phyloP scores from a whole-genome alignment of 495 filamentous ascomycete genomes.

The Neurospora tetraspora region DNA sequence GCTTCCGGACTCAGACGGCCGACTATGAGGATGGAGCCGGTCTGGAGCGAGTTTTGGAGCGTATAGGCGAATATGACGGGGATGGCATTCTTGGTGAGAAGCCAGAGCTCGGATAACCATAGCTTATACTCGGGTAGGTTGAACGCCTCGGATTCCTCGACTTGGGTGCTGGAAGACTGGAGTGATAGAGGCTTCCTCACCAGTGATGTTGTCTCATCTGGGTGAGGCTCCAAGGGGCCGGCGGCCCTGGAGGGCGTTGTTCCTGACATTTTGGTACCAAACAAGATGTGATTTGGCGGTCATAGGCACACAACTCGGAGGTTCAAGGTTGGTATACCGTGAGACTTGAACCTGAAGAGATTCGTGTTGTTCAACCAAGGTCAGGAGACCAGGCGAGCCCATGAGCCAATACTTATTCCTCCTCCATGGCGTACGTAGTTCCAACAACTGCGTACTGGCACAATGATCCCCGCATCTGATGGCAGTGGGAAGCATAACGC shows the following conservation, averaged over 20 bases:
- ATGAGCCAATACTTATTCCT: not conserved
- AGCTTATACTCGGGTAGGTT: slow-evolving; percentile 1
- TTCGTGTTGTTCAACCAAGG: not conserved
- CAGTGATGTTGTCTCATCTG: slow-evolving; percentile 38
- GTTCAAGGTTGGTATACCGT: not conserved
- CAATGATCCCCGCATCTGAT: not conserved
- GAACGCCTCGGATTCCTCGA: slow-evolving; percentile 1
- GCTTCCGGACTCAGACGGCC: slow-evolving; percentile 74
- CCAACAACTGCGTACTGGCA: not conserved
- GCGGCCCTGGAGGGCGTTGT: not conserved
- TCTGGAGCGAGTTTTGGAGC: slow-evolving; percentile 83
- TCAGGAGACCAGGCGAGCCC: not conserved
- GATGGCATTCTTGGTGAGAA: slow-evolving; percentile 56
- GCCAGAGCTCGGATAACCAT: slow-evolving; percentile 53
- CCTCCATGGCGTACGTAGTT: not conserved
- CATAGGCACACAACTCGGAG: not conserved
- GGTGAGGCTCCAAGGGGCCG: slow-evolving; percentile 1
- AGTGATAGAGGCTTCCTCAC: slow-evolving; percentile 29
- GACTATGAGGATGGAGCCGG: slow-evolving; percentile 68
- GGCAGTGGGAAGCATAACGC: not conserved
- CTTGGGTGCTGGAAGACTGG: slow-evolving; percentile 1
- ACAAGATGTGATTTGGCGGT: not conserved
- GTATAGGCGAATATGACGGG: slow-evolving; percentile 86
- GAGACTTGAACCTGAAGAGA: not conserved
- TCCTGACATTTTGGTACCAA: not conserved